A percentile compares a stretch with the other conserved stretches of the same genome.
Conservation (phyloP, 805 yeast genomes). For the Kodamaea lidongshanica region DNA sequence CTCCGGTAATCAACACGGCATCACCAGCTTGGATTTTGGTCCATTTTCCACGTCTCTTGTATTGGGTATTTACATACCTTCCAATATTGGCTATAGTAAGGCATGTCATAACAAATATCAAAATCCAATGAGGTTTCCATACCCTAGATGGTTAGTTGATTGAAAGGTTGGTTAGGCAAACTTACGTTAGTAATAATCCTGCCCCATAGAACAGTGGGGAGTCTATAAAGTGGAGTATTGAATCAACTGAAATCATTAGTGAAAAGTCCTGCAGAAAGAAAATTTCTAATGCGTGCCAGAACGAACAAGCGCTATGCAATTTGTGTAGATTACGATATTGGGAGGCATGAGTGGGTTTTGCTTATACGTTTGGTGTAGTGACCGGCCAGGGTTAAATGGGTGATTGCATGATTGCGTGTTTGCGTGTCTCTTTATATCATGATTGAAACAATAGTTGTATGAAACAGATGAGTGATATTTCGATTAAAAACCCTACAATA, state of each 20-base stretch:
- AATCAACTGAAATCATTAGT: constrained; percentile 2
- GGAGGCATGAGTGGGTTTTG: no score
- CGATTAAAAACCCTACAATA: no score
- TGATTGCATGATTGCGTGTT: no score
- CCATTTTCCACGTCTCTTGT: constrained; percentile 8
- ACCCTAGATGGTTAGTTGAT: constrained; percentile 3
- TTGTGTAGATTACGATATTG: no score
- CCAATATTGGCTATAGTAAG: background rate
- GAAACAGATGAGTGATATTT: no score
- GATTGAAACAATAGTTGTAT: no score
- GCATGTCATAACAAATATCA: background rate
- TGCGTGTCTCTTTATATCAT: no score
- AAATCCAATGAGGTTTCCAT: background rate
- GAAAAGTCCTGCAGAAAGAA: no score
- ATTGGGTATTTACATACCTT: constrained; percentile 1
- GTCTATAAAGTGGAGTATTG: background rate
- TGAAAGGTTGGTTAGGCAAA: constrained; percentile 1
- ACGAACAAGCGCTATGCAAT: no score
- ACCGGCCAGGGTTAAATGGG: no score
- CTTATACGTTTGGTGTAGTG: no score
- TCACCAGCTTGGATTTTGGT: constrained; percentile 1
- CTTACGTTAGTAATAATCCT: constrained; percentile 3
- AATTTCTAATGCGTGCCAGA: no score
- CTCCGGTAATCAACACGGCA: constrained; percentile 44
- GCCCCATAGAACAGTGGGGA: background rate